These are phyloP conservation scores for Saccharomycopsis hybrid DNA, from an alignment of 1,139 yeast genomes.

Conservation along the genomic window DNA sequence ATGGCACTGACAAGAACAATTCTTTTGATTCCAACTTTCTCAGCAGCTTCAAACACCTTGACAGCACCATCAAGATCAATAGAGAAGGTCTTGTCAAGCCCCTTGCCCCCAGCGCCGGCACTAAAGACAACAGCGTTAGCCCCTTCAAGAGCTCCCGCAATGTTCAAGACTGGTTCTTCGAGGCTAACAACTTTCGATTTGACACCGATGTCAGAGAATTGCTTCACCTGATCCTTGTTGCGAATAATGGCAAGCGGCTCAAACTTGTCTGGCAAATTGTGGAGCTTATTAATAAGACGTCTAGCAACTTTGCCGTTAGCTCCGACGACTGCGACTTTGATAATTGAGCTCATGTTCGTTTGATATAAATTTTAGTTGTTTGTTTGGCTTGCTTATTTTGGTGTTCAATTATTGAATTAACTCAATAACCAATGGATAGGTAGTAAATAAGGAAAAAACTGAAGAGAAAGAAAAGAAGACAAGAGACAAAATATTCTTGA, in stretches of 20 bases:
- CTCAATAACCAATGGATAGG: no score
- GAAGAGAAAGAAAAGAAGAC: no score
- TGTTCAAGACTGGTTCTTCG: slow-evolving; percentile 34
- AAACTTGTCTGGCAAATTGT: slow-evolving; percentile 27
- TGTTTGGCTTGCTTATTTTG: no score
- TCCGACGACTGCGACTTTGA: slow-evolving; percentile 43
- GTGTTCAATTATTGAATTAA: no score
- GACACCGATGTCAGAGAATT: slow-evolving; percentile 33
- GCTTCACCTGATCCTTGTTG: slow-evolving; percentile 38
- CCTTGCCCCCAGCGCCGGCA: slow-evolving; percentile 60
- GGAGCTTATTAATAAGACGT: slow-evolving; percentile 31
- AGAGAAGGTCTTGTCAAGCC: slow-evolving; percentile 38
- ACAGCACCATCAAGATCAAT: slow-evolving; percentile 62
- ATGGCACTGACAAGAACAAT: slow-evolving; percentile 52
- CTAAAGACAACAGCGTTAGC: slow-evolving; percentile 54
- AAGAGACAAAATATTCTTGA: no score
- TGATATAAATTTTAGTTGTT: no score
- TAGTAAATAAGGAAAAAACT: no score
- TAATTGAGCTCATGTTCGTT: neutral
- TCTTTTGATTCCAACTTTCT: slow-evolving; percentile 39
- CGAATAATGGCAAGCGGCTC: slow-evolving; percentile 49
- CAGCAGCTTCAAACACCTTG: slow-evolving; percentile 51
- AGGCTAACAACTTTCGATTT: slow-evolving; percentile 35
- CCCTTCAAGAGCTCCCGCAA: slow-evolving; percentile 38
- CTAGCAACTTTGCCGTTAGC: slow-evolving; percentile 60